Evolutionary conservation across 1,139 yeast species (phyloP), one percentile per base, ranked within the genome.

Genomic region (Candida sanyaensis): DNA sequence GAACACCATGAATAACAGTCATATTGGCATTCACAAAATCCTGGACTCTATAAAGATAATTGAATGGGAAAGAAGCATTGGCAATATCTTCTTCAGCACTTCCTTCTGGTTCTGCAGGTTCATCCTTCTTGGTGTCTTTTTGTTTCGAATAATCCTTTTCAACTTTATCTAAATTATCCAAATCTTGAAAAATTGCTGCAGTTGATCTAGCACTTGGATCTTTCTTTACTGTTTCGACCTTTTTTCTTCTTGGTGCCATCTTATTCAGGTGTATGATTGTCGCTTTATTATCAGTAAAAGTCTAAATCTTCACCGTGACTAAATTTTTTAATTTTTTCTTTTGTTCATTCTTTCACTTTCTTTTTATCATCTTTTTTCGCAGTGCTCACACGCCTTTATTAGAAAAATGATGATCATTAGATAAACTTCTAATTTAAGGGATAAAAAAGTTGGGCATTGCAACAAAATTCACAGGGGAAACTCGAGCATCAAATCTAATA

Each of bases 11-110:
- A 28, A 65, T 49, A 36, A 66, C 57, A 30, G 57, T 60, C 61
- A 75, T 51, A 41, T 70, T 58, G 9, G 66, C 72, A 50, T 73
- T 75, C 43, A 73, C 56, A 50, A 67, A 73, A 49, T 75, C 80
- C 51, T 75, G 80, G 8, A 63, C 55, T 17, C 57, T 56, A 55
- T 63, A 74, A 33, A 74, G 50, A 28, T 61, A 55, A 49, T 64
- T 66, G 43, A 66, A 55, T 1, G 72, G 71, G 48, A 67, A 66
- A 7, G 59, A 41, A 31, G 56, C 59, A 30, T 55, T 51, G 2
- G 51, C 45, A 11, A 49, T 40, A 23, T 44, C 50, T 2, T 37
- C 44, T 23, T 17, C 47, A 21, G 46, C 28, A 31, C 39, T 36
- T 3, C 40, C 39, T 34, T 13, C 29, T 17, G 45, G 28, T 31